Evolutionary conservation across 306 rosid genomes (phyloP).

Genomic region (Trifolium dubium): DNA sequence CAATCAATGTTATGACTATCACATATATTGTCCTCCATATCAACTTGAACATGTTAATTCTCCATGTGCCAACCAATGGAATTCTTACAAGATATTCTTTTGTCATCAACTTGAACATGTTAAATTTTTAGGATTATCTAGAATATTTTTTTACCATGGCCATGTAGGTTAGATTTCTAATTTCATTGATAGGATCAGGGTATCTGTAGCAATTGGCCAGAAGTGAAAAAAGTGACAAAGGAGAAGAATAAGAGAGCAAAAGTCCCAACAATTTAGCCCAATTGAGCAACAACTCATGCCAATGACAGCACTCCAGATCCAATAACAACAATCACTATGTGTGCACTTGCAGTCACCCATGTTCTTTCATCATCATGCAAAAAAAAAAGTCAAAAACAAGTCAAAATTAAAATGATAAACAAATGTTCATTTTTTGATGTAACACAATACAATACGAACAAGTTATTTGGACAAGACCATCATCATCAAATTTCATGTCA

Average conservation of each 20-base stretch:
- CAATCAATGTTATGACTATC: conserved; percentile 37
- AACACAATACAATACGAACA: no score
- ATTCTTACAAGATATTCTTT: conserved; percentile 46
- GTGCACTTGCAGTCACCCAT: conserved; percentile 49
- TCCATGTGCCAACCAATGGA: conserved; percentile 46
- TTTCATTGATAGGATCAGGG: conserved; percentile 49
- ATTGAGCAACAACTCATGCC: conserved; percentile 53
- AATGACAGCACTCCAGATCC: conserved; percentile 57
- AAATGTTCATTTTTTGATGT: no score
- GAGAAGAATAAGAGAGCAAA: conserved; percentile 16
- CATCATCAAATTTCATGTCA: no score
- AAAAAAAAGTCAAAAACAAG: no score
- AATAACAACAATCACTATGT: conserved; percentile 55
- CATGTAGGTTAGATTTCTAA: conserved; percentile 46
- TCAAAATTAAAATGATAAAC: no score
- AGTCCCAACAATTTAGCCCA: no score
- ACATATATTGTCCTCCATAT: conserved; percentile 59
- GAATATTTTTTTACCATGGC: conserved; percentile 41
- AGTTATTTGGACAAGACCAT: no score
- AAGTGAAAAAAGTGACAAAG: conserved; percentile 33
- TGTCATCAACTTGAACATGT: conserved; percentile 37
- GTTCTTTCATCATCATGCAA: conserved; percentile 48
- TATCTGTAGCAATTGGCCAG: conserved; percentile 45
- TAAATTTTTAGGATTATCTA: conserved; percentile 43
- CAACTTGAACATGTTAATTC: conserved; percentile 49